Evolutionary conservation across 2,329 filamentous ascomycete genomes (phyloP), one percentile per base, ranked within the genome.

Genomic region (Aspergillus transmontanensis): DNA sequence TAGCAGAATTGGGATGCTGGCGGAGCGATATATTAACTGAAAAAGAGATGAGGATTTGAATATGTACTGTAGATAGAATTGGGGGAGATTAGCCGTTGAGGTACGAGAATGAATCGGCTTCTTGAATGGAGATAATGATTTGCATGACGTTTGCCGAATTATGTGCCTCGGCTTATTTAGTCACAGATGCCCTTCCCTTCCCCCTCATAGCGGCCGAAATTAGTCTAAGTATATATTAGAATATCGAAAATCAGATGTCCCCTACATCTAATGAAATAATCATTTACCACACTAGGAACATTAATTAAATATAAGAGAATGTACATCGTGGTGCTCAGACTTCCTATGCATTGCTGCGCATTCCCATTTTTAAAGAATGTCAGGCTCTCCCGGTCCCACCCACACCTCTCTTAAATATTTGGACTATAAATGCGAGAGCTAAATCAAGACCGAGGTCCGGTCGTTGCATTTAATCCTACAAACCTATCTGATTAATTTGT

Each of bases 121-220:
- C 60, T 32, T 28, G 16, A 61, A 59, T 59, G 62, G 68, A 57
- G 61, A 65, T 58, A 63, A 67, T 61, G 65, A 67, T 66, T 67
- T 72, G 69, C 72, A 76, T 76, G 75, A 76, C 75, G 75, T 76
- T 75, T 76, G 64, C 74, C 74, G 73, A 75, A 68, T 61, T 50
- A 59, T 74, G 68, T 71, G 71, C 75, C 75, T 76, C 75, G 75
- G 75, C 68, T 75, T 67, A 62, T 63, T 53, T 57, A 43, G 48
- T 60, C 61, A 64, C 65, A 63, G 64, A n/a, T 16, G 14, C 34
- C 64, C 9, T 50, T 36, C 12, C 30, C 14, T 50, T 28, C 7
- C 46, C 46, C 46, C 28, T 39, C 32, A 14, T 28, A n/a, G 11
- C 48, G 6, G 7, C 45, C 45, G 14, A 19, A 50, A 16, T 16